These are phyloP conservation scores for Kodamaea jinghongensis DNA, from an alignment of 805 yeast genomes.

Conservation along the genomic window DNA sequence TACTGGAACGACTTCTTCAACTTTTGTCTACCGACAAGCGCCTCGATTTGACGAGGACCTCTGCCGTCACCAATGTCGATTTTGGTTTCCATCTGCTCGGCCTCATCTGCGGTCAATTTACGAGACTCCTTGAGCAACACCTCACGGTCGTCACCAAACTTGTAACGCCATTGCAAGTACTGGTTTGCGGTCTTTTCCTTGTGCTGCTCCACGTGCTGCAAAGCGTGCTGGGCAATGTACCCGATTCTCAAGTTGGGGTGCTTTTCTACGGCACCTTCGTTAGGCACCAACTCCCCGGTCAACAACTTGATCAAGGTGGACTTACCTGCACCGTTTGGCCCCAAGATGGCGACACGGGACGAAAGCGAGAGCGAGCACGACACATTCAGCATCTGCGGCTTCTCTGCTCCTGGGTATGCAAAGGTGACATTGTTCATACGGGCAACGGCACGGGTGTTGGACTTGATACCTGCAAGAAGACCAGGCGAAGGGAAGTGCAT, in stretches of 20 bases:
- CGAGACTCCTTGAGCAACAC: constrained; percentile 91
- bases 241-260: constrained; percentile 98
- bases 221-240: constrained; percentile 97
- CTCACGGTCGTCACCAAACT: constrained; percentile 97
- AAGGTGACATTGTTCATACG: constrained; percentile 83
- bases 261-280: constrained; percentile 87
- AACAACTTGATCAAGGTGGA: constrained; percentile 90
- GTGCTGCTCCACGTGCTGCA: constrained; percentile 95
- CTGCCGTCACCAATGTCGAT: constrained; percentile 82
- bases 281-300: constrained; percentile 89
- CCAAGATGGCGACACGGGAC: constrained; percentile 95
- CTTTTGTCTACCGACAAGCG: constrained; percentile 95
- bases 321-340: constrained; percentile 99
- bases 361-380: constrained; percentile 90
- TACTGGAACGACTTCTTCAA: constrained; percentile 95
- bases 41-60: constrained; percentile 87
- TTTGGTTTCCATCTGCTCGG: constrained; percentile 70
- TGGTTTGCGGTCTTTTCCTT: constrained; percentile 97
- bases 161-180: constrained; percentile 97
- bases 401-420: constrained; percentile 83
- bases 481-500: constrained; percentile 99
- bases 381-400: constrained; percentile 75
- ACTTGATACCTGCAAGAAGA: constrained; percentile 93
- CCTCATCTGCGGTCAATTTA: constrained; percentile 73
- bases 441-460: constrained; percentile 91